Conservation (phyloP, 2,329 filamentous ascomycete genomes). For the Albifimbria verrucaria region DNA sequence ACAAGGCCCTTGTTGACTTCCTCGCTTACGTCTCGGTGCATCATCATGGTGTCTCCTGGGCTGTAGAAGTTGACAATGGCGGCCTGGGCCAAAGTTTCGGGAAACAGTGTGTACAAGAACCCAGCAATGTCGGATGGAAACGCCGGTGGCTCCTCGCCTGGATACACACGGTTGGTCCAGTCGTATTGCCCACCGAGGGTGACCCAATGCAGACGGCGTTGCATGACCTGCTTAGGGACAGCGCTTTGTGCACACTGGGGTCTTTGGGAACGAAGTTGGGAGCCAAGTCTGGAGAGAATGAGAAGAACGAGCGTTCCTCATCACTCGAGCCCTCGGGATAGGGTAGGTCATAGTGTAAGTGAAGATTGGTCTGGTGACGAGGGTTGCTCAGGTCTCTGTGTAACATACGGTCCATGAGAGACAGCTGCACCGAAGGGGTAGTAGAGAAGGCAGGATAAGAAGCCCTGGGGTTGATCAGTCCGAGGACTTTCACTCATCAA, state of each 20-base stretch:
- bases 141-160: constrained; percentile 58
- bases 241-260: constrained; percentile 67
- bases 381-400: constrained; percentile 73
- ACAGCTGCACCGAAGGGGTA: constrained; percentile 68
- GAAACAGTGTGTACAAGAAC: constrained; percentile 69
- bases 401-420: constrained; percentile 69
- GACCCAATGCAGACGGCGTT: constrained; percentile 84
- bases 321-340: constrained; percentile 41
- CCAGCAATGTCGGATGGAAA: constrained; percentile 73
- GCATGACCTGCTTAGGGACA: constrained; percentile 69
- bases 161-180: constrained; percentile 87
- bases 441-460: constrained; percentile 69
- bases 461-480: constrained; percentile 57
- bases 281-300: constrained; percentile 43
- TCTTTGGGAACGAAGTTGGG: constrained; percentile 67
- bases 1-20: constrained; percentile 73
- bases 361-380: constrained; percentile 82
- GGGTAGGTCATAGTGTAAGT: constrained; percentile 71
- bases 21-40: constrained; percentile 93
- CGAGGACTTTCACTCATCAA: too few relatives aligned
- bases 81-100: constrained; percentile 74
- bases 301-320: constrained; percentile 50
- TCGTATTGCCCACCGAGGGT: constrained; percentile 95
- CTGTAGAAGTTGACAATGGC: constrained; percentile 94
- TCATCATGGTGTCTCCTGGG: constrained; percentile 84